Evolutionary conservation across 2,329 filamentous ascomycete species (phyloP), one percentile per base, ranked within the genome.

Genomic region (Colletotrichum abscissum): DNA sequence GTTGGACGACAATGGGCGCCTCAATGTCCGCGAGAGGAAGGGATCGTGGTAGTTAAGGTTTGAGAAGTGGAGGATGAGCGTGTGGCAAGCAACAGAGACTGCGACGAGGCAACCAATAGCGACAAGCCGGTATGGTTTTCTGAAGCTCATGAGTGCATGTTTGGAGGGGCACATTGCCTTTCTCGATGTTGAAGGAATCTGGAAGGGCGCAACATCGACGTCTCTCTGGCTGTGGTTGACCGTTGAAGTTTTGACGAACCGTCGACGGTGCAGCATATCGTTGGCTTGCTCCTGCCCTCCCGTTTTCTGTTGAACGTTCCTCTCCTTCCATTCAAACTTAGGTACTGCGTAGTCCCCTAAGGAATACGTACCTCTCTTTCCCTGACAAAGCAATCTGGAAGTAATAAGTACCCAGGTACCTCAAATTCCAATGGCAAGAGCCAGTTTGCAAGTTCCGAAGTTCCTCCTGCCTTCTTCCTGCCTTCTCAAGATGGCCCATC

Each of bases 11-110:
- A 14, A 28, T 63, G 26, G 38, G 42, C 22, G 63, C 56, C 14
- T 57, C 42, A n/a, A 70, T 33, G 22, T 46, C 67, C 35, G 49
- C n/a, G 55, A 63, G 22, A 38, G 63, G 69, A 71, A 56, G 46
- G 42, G 69, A 67, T 71, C 56, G 63, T 46, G 69, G 63, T 12
- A n/a, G 42, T 49, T 60, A 55, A 24, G 28, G 26, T 55, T 62
- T 19, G 57, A 46, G 35, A 42, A 55, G 49, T 42, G 58, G 49
- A 38, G 57, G 65, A 67, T 54, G 19, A 57, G 33, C 42, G 30
- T 26, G 30, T 26, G n/a, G 19, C n/a, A 33, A 19, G 33, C 14
- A 33, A 22, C 38, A 60, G 24, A 60, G 5, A 35, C 52, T 24
- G 49, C 14, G 14, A 49, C 42, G 24, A 22, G 59, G 59, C 62